Evolutionary conservation across 164 flowering plant genomes (phyloP), one percentile per base, ranked within the genome.

Genomic region (Protea cynaroides): DNA sequence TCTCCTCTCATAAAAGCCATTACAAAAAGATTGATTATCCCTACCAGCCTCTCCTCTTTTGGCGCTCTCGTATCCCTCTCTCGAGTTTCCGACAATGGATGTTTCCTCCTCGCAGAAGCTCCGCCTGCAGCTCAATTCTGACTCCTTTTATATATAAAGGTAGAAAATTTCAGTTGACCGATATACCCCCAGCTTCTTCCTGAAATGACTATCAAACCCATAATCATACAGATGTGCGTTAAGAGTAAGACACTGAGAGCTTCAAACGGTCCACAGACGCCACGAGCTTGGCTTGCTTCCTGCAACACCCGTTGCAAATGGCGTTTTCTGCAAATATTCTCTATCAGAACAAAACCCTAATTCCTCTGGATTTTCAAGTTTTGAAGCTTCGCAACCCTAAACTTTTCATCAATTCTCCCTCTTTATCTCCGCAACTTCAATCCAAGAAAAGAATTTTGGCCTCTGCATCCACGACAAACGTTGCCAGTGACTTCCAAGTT

Each of bases 1-100:
- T 76, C 69, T 53, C 82, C 84, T 58, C 65, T 75, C 78, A 78
- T 73, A 2, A 71, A 58, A 65, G 64, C 68, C 77, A 77, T 75
- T 40, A 4, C 9, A 53, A 17, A 21, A 24, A 25, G 8, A n/a
- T 15, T 14, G n/a, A 17, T 12, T 47, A n/a, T 52, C 24, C 47
- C 40, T 47, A 12, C 56, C 37, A 0, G 23, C 19, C 46, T 58
- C 52, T 10, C 18, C 7, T 23, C 25, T 56, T 2, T 25, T 5
- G 15, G 8, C 15, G 37, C 6, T 1, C 3, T 0, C 25, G 2
- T 24, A 2, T 10, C 4, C 7, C n/a, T n/a, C 4, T 29, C 5
- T 29, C 34, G 34, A 3, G 34, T 0, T 29, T 29, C 34, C 4
- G 5, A 29, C 34, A 29, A 29, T 29, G 34, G 34, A 29, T 29